These are phyloP conservation scores for Teratosphaeria nubilosa DNA, from an alignment of 2,329 filamentous ascomycete species.

Conservation along the genomic window DNA sequence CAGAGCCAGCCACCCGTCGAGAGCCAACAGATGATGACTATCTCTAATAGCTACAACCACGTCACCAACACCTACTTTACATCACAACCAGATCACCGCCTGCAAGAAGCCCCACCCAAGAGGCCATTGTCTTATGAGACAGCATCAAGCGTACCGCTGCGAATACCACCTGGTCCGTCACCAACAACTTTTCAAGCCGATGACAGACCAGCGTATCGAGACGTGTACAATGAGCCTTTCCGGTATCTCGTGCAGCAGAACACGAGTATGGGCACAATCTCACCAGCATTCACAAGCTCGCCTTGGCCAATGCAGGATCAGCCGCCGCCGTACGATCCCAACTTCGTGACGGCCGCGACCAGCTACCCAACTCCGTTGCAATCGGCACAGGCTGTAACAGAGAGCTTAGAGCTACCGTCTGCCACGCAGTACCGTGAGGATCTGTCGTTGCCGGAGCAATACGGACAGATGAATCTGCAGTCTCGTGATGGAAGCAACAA, in stretches of 20 bases:
- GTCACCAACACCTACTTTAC: not conserved
- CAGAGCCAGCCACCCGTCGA: not conserved
- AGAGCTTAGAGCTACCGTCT: not conserved
- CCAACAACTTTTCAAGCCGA: not conserved
- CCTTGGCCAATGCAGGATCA: not conserved
- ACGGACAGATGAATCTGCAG: not conserved
- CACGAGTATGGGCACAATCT: not conserved
- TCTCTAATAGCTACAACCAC: not conserved
- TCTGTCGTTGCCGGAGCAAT: not conserved
- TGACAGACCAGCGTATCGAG: not conserved
- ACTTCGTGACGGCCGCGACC: not conserved
- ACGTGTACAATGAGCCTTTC: not conserved
- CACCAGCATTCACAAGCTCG: not conserved
- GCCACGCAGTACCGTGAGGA: not conserved
- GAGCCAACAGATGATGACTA: not conserved
- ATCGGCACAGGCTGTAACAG: not conserved
- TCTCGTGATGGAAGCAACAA: not conserved
- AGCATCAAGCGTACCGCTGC: not conserved
- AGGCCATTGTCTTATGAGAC: slow-evolving; percentile 5
- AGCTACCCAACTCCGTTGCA: not conserved
- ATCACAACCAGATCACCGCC: not conserved
- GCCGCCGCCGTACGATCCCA: not conserved
- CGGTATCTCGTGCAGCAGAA: not conserved
- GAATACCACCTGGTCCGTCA: slow-evolving; percentile 4
- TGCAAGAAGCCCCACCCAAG: slow-evolving; percentile 1